Evolutionary conservation across 441 rosid genomes (phyloP), one percentile per base, ranked within the genome.

Genomic region (Sinapis alba): DNA sequence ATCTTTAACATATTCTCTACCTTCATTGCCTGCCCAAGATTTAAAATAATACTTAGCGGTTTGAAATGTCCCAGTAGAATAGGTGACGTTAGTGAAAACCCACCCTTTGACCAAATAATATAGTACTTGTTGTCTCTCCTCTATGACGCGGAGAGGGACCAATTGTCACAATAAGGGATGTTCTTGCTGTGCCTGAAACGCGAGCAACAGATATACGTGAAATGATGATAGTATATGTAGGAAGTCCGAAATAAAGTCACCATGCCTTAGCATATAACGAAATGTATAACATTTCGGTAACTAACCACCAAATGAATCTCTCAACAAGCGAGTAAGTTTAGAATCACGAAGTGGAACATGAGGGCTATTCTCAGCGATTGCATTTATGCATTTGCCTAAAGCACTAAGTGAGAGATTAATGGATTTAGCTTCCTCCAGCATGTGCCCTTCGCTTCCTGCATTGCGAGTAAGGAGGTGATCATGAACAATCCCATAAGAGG

Each of bases 301-400:
- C 89, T 82, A 78, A 93, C 99, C 99, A 84, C 99, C 99, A 82
- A 96, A 96, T 69, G 99, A 96, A 88, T 93, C 98, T 76, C 86
- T 87, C 62, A 96, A 94, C 83, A 96, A 76, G 79, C 99, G 89
- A 54, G 98, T 93, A 65, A 96, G 97, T 79, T 96, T 96, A 62
- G 99, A 96, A 89, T 96, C 99, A 78, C 98, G 98, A 77, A 93
- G 87, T 19, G 99, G 99, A 74, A 96, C 96, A 75, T 96, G 99
- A 64, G 97, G 68, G 77, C 93, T 90, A 78, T 90, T 93, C 86
- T 96, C 99, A 43, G 99, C 99, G 67, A 96, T 87, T 75, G 99
- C 96, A 85, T 96, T 96, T 62, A 96, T 96, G 88, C 99, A 96
- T 83, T 96, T 96, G 27, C 99, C 99, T 78, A 96, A 70, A 71